Percentiles rank a stretch among this genome's conserved stretches.
These are phyloP conservation scores for Leccinum obscurum DNA, from an alignment of 768 basidiomycete genomes.

Conservation along the genomic window DNA sequence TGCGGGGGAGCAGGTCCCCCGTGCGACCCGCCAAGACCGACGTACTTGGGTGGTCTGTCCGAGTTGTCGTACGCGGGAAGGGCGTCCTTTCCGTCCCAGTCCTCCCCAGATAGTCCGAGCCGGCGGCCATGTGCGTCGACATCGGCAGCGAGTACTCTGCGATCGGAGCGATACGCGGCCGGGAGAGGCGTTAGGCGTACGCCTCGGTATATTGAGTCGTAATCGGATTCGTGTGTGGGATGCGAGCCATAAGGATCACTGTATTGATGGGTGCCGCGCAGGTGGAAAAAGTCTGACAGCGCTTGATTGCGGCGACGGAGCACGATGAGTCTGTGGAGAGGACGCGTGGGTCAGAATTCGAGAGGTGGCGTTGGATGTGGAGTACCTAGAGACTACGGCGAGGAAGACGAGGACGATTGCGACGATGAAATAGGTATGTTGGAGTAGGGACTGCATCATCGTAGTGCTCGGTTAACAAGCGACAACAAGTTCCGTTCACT, in stretches of 20 bases:
- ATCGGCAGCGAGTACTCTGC: conserved; percentile 36
- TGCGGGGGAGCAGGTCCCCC: neutral
- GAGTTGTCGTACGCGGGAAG: conserved; percentile 48
- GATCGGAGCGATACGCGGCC: conserved; percentile 22
- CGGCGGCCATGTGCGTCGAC: conserved; percentile 44
- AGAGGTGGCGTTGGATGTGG: neutral
- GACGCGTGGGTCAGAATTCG: conserved; percentile 2
- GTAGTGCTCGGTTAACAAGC: neutral
- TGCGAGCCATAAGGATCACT: conserved; percentile 4
- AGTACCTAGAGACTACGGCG: conserved; percentile 25
- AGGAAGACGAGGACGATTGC: conserved; percentile 12
- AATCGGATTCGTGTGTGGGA: neutral
- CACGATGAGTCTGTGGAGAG: conserved; percentile 17
- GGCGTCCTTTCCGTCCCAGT: conserved; percentile 42
- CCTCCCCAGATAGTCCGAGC: conserved; percentile 31
- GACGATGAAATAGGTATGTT: conserved; percentile 28
- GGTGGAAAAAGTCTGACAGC: conserved; percentile 23
- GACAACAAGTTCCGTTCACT: neutral
- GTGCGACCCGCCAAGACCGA: conserved; percentile 22
- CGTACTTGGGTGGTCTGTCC: conserved; percentile 50
- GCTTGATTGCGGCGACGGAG: conserved; percentile 25
- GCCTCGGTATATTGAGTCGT: conserved; percentile 15
- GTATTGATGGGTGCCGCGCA: neutral
- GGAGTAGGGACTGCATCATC: conserved; percentile 19
- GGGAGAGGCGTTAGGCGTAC: conserved; percentile 22